phyloP scores from a whole-genome alignment of 2,329 filamentous ascomycete genomes.

The Sporothrix inflata region DNA sequence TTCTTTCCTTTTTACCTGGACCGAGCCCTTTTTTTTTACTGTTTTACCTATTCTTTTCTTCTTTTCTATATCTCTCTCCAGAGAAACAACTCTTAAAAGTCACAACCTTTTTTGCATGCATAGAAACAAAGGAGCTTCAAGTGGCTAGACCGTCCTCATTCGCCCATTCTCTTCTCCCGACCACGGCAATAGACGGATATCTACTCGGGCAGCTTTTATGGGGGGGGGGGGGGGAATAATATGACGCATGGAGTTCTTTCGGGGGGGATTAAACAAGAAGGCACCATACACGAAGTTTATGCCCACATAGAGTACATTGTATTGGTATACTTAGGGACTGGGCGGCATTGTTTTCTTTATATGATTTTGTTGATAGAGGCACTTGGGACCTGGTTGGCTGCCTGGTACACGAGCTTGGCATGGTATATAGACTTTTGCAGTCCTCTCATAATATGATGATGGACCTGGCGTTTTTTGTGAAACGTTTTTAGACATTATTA shows the following conservation, averaged over 20 bases:
- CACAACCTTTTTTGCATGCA: slow-evolving; percentile 11
- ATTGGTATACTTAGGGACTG: background rate
- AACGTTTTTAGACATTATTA: background rate
- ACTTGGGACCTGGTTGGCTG: background rate
- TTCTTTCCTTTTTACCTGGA: background rate
- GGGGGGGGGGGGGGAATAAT: too few relatives aligned
- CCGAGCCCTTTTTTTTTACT: background rate
- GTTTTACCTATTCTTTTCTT: background rate
- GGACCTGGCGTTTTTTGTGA: background rate
- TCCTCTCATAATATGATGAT: background rate
- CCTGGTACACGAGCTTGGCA: background rate
- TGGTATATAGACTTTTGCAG: background rate
- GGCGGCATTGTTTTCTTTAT: background rate
- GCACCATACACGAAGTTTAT: background rate
- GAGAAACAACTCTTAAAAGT: slow-evolving; percentile 5
- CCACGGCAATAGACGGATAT: background rate
- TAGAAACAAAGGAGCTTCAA: slow-evolving; percentile 15
- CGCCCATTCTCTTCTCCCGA: background rate
- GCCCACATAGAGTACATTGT: background rate
- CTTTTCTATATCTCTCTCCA: slow-evolving; percentile 6
- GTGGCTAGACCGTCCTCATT: slow-evolving; percentile 1
- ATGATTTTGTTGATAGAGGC: background rate
- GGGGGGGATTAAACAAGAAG: background rate
- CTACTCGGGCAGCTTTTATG: background rate
- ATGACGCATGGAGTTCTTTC: background rate